These are phyloP conservation scores for Aspergillus sojae DNA, from an alignment of 2,329 filamentous ascomycete species.

Conservation along the genomic window DNA sequence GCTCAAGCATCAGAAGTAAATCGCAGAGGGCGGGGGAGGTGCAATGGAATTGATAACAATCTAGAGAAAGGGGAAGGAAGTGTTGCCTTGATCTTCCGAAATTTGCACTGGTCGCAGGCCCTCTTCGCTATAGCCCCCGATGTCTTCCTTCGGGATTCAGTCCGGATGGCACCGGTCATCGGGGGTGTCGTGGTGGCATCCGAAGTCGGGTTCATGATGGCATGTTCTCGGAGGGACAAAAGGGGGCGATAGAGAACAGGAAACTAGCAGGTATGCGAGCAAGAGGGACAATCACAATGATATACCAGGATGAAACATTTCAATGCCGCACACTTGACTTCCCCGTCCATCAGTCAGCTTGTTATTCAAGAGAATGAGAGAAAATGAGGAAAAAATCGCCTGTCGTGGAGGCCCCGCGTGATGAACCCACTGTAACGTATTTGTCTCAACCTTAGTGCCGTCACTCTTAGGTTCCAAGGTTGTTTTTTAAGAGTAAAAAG, in stretches of 20 bases:
- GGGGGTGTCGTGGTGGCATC: conserved; percentile 24
- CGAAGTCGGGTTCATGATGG: conserved; percentile 29
- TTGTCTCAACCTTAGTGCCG: conserved; percentile 1
- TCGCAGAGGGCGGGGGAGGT: background rate
- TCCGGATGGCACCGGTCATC: conserved; percentile 25
- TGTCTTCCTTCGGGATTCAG: conserved; percentile 27
- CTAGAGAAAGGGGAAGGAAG: conserved; percentile 3
- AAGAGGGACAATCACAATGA: background rate
- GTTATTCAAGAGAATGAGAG: background rate
- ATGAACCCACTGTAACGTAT: background rate
- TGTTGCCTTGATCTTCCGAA: conserved; percentile 41
- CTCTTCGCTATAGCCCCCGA: conserved; percentile 31
- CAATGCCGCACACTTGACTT: background rate
- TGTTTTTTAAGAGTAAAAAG: background rate
- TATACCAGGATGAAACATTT: background rate
- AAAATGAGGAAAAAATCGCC: background rate
- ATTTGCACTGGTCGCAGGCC: conserved; percentile 48
- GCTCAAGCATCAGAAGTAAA: conserved; percentile 2
- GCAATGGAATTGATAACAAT: background rate
- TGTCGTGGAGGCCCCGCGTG: background rate
- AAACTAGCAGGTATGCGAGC: background rate
- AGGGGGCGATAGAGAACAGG: background rate
- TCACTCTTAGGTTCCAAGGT: background rate
- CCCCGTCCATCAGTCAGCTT: background rate
- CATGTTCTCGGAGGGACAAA: conserved; percentile 18